Evolutionary conservation across 1,284 basidiomycete species (phyloP).

Genomic region (Ceratobasidium theobromae): DNA sequence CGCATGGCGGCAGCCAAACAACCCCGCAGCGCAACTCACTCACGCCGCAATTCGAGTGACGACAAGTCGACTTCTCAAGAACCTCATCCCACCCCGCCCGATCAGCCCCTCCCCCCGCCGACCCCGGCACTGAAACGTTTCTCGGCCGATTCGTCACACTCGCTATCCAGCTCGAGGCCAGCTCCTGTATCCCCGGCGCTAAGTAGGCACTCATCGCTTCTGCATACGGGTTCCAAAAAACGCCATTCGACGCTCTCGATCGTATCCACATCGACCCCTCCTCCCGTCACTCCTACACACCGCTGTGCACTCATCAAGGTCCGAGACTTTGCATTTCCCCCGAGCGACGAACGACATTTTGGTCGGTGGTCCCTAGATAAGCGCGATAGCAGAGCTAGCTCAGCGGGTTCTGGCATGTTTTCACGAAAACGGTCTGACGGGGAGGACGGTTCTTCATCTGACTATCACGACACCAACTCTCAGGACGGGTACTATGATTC

Average conservation of each 20-base stretch:
- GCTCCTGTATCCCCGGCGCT: slow-evolving; percentile 63
- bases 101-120: slow-evolving; percentile 6
- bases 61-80: slow-evolving; percentile 3
- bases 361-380: slow-evolving; percentile 41
- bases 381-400: slow-evolving; percentile 5
- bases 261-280: slow-evolving; percentile 36
- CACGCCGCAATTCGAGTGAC: slow-evolving; percentile 12
- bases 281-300: not conserved
- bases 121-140: slow-evolving; percentile 2
- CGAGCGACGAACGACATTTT: slow-evolving; percentile 55
- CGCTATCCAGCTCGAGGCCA: slow-evolving; percentile 58
- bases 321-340: slow-evolving; percentile 61
- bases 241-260: slow-evolving; percentile 35
- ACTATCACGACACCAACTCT: slow-evolving; percentile 48
- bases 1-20: slow-evolving; percentile 29
- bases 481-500: slow-evolving; percentile 34
- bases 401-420: not conserved
- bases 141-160: slow-evolving; percentile 35
- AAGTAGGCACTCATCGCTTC: slow-evolving; percentile 57
- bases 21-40: slow-evolving; percentile 23
- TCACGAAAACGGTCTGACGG: slow-evolving; percentile 45
- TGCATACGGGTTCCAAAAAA: slow-evolving; percentile 39
- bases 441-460: slow-evolving; percentile 38
- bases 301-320: slow-evolving; percentile 49
- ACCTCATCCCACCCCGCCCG: slow-evolving; percentile 8